Evolutionary conservation across 345 rosid species (phyloP).

Genomic region (Pugionium cornutum): DNA sequence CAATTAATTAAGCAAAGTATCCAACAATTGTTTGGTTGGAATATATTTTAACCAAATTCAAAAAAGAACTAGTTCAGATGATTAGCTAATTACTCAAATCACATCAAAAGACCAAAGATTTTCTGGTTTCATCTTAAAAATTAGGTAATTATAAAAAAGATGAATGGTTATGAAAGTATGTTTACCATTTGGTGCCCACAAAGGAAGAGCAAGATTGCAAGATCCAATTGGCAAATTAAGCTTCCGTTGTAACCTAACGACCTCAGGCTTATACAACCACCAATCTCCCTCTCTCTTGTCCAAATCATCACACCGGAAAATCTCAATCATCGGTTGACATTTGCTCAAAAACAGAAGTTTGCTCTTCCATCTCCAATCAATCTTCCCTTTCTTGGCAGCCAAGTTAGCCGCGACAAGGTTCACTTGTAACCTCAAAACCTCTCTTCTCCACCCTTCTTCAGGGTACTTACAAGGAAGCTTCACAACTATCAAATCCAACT

Average conservation of each 20-base stretch:
- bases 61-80: too few relatives aligned
- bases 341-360: slow-evolving; percentile 78
- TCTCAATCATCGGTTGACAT: slow-evolving; percentile 88
- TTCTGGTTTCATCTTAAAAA: too few relatives aligned
- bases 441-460: slow-evolving; percentile 82
- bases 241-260: slow-evolving; percentile 64
- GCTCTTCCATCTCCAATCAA: slow-evolving; percentile 57
- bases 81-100: background rate
- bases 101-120: too few relatives aligned
- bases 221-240: slow-evolving; percentile 80
- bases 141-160: too few relatives aligned
- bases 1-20: slow-evolving; percentile 26
- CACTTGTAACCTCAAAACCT: slow-evolving; percentile 77
- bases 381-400: slow-evolving; percentile 61
- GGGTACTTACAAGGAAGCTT: slow-evolving; percentile 78
- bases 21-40: slow-evolving; percentile 6
- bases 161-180: background rate
- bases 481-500: slow-evolving; percentile 71
- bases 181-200: slow-evolving; percentile 83
- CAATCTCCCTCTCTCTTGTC: slow-evolving; percentile 70
- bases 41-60: background rate
- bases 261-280: slow-evolving; percentile 75
- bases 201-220: slow-evolving; percentile 73
- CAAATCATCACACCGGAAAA: slow-evolving; percentile 82
- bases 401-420: slow-evolving; percentile 69